A percentile compares a stretch with the other conserved stretches of the same genome.
Conservation (phyloP, 192 early-diverging fungal species). For the Mortierella hygrophila region DNA sequence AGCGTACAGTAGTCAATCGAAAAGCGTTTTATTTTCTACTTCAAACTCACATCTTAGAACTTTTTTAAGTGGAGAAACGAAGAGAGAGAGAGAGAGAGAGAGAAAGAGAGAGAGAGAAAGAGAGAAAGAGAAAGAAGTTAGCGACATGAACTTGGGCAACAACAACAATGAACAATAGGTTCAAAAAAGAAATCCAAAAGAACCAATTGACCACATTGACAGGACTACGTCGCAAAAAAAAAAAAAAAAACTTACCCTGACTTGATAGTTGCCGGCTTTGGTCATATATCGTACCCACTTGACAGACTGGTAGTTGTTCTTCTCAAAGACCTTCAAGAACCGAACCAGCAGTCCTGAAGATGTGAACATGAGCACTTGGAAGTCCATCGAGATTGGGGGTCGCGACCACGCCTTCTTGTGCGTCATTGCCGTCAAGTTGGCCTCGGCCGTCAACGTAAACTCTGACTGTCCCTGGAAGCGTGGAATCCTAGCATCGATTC, state of each 20-base stretch:
- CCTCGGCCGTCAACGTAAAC: conserved; percentile 83
- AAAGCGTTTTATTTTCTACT: too few relatives aligned
- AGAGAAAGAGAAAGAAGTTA: not conserved
- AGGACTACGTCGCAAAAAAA: not conserved
- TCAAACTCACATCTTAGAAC: too few relatives aligned
- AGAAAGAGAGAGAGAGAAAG: not conserved
- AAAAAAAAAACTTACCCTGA: conserved; percentile 60
- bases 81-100: not conserved
- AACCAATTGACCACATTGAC: not conserved
- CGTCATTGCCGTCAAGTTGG: conserved; percentile 85
- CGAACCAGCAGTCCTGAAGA: conserved; percentile 95
- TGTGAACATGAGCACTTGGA: conserved; percentile 96
- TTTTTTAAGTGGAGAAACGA: not conserved
- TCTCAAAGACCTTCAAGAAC: conserved; percentile 99
- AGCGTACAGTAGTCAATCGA: too few relatives aligned
- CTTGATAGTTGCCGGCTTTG: conserved; percentile 92
- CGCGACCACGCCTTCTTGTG: conserved; percentile 92
- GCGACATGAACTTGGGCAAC: not conserved
- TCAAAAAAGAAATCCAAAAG: not conserved
- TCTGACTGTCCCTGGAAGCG: conserved; percentile 94
- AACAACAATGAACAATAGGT: not conserved
- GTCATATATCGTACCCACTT: conserved; percentile 99
- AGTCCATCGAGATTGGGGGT: conserved; percentile 96
- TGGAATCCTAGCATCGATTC: conserved; percentile 70
- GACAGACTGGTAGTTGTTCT: conserved; percentile 94